These are phyloP conservation scores for Esteya vermicola DNA, from an alignment of 2,329 filamentous ascomycete genomes.

Conservation along the genomic window DNA sequence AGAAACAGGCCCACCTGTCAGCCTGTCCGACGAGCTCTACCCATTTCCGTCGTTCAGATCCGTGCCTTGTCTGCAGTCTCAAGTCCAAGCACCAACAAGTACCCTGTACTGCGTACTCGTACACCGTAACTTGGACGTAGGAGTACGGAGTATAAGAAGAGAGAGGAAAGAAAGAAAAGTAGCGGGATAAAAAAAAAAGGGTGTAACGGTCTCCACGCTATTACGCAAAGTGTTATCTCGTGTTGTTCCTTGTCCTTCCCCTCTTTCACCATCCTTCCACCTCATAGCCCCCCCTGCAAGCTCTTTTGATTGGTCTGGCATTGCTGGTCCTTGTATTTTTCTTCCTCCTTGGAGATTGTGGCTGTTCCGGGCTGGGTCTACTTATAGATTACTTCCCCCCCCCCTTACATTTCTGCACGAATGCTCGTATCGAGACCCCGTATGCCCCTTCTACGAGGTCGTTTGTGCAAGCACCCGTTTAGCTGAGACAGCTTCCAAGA, in stretches of 20 bases:
- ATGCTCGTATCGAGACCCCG: not conserved
- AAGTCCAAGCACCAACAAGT: too few relatives aligned
- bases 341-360: not conserved
- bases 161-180: too few relatives aligned
- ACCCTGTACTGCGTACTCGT: too few relatives aligned
- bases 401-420: not conserved
- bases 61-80: too few relatives aligned
- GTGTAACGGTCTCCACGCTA: too few relatives aligned
- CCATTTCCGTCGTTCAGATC: too few relatives aligned
- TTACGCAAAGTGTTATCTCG: too few relatives aligned
- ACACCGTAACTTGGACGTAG: too few relatives aligned
- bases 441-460: not conserved
- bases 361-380: too few relatives aligned
- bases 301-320: not conserved
- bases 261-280: not conserved
- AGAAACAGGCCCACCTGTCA: constrained; percentile 1
- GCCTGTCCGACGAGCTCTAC: not conserved
- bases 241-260: not conserved
- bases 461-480: constrained; percentile 26
- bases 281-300: not conserved
- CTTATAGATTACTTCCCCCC: too few relatives aligned
- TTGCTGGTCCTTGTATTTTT: not conserved
- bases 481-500: constrained; percentile 16
- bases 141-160: too few relatives aligned
- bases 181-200: too few relatives aligned